Base-by-base conservation (phyloP, 2,329 filamentous ascomycete species). In the Apiospora hydei region DNA sequence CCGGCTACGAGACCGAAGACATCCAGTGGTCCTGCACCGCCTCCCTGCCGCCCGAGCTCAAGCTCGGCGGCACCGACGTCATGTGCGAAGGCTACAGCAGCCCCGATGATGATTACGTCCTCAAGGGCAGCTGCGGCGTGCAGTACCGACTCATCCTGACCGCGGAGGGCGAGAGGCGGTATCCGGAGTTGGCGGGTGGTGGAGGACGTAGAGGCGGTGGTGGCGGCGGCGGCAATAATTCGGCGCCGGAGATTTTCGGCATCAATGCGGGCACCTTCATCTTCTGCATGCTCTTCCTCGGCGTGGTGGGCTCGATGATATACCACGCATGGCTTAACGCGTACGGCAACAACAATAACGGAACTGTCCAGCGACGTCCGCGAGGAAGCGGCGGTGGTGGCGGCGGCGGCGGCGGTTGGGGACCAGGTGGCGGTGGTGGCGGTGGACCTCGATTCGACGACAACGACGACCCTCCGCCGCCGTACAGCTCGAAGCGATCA, bases 121-220 rank as follows among this genome's bases (percentile, higher is more conserved):
- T 98, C 70, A 95, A 93, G 78, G 96, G 96, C 30, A 96, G 93
- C 81, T 98, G 96, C 82, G 96, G 93, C 18, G 95, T 98, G 34
- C 94, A 98, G 83, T 98, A 98, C 82, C 88, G 92, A 18, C 83
- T 98, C 8, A 82, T 93, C 0, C 85, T 98, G 70, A 98, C 95
- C 0, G 90, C 92, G 14, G 85, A 88, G 73, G 96, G 96, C 3
- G 91, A 95, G 83, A 83, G 88, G 76, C 89, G 87, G 76, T 95
- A 92, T 80, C 93, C 92, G 1, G 80, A 88, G 49, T 78, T 89
- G 53, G 83, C 82, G 70, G 82, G 80, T 61, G 83, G 78, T 64
- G 26, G 26, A 30, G 26, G 26, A 3, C 26, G 26, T 30, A 30
- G 34, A 38, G 5, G 34, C 34, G 34, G 34, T 6, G 5, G 34